phyloP scores from a whole-genome alignment of 345 rosid species.

The Dipteronia dyeriana region DNA sequence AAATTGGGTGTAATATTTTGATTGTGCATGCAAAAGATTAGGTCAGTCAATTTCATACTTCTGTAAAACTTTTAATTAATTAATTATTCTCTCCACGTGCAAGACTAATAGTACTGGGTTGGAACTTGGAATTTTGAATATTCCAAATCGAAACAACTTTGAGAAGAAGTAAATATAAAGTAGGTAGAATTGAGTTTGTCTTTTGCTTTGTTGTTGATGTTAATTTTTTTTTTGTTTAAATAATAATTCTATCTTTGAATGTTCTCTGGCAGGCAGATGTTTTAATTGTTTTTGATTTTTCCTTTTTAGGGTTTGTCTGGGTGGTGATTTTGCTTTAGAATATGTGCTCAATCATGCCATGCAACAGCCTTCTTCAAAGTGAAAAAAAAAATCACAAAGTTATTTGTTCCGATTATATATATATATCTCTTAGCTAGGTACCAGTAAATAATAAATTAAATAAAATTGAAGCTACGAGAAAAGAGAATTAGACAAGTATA shows the following conservation, averaged over 20 bases:
- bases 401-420: background rate
- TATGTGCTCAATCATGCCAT: conserved; percentile 16
- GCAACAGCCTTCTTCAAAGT: conserved; percentile 12
- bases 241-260: background rate
- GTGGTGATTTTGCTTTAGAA: conserved; percentile 1
- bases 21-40: background rate
- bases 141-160: conserved; percentile 19
- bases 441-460: too few relatives aligned
- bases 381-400: background rate
- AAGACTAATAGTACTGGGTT: background rate
- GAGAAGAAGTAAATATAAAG: background rate
- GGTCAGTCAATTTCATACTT: conserved; percentile 5
- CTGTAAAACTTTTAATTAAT: too few relatives aligned
- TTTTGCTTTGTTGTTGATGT: background rate
- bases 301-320: background rate
- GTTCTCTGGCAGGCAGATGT: too few relatives aligned
- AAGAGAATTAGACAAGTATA: too few relatives aligned
- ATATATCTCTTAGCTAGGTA: too few relatives aligned
- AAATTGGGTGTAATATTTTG: conserved; percentile 4
- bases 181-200: background rate
- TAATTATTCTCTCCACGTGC: conserved; percentile 24
- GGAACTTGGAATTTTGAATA: conserved; percentile 23
- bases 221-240: conserved; percentile 9
- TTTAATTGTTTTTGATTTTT: too few relatives aligned
- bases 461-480: too few relatives aligned